Percentiles rank a stretch among this genome's conserved stretches.
Conservation (phyloP, 2,329 filamentous ascomycete species). For the Amesomyces nigricolor region DNA sequence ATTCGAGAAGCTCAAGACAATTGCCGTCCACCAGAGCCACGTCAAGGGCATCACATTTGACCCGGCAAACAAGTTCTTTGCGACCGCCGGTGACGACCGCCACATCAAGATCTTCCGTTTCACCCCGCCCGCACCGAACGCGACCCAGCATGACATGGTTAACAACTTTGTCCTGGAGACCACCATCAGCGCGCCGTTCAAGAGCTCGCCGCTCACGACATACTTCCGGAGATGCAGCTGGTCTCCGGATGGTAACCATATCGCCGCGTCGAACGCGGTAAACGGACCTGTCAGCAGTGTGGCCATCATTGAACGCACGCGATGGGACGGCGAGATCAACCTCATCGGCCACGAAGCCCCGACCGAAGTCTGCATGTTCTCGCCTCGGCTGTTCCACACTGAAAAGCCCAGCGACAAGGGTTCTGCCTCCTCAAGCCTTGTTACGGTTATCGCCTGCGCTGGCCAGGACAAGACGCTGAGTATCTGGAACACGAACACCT, state of each 20-base stretch:
- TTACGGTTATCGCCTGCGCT: constrained; percentile 93
- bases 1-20: constrained; percentile 94
- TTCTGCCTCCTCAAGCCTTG: constrained; percentile 48
- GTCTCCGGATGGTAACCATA: constrained; percentile 96
- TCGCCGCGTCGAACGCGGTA: constrained; percentile 92
- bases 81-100: constrained; percentile 92
- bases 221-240: constrained; percentile 96
- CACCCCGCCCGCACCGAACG: constrained; percentile 82
- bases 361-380: constrained; percentile 96
- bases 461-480: constrained; percentile 95
- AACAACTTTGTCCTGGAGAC: constrained; percentile 94
- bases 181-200: constrained; percentile 83
- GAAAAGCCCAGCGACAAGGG: constrained; percentile 56
- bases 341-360: constrained; percentile 95
- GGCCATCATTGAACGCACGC: constrained; percentile 85
- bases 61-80: constrained; percentile 98
- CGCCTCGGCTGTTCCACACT: constrained; percentile 78
- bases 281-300: constrained; percentile 97
- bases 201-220: constrained; percentile 86
- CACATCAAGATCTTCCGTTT: constrained; percentile 97
- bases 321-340: constrained; percentile 96
- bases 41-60: constrained; percentile 99
- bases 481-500: constrained; percentile 96
- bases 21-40: constrained; percentile 90
- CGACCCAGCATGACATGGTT: constrained; percentile 88